Base-by-base conservation (phyloP, 2,329 filamentous ascomycete genomes). In the Verruconis gallopava region DNA sequence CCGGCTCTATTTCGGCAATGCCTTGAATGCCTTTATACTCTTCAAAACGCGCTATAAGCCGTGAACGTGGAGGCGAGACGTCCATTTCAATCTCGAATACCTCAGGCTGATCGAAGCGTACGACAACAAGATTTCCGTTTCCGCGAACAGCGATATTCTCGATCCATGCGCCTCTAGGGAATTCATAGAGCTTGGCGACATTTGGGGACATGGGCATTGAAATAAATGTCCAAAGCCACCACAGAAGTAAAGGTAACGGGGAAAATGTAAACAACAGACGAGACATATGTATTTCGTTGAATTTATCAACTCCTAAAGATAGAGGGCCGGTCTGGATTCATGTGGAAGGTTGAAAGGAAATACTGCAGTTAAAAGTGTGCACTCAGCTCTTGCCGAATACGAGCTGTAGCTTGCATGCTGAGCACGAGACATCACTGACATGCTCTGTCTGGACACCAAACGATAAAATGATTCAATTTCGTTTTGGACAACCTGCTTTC, bases 111-210 rank as follows among this genome's bases (percentile, higher is more conserved):
- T 54, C 53, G 6, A 63, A 43, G 3, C 55, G 45, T 12, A 52
- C 48, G n/a, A 58, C 53, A 21, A 64, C 53, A n/a, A 64, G 46
- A 19, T 58, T 51, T 12, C 58, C 59, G 36, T 61, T 62, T n/a
- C 51, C 39, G 15, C 55, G 58, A 3, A 60, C 44, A 5, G 53
- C 57, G 18, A 65, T 49, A 40, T 65, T 65, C 45, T 65, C 63
- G 28, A 56, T 44, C 53, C 53, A 57, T 11, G 50, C 54, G 21
- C 52, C 52, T 3, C 48, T 40, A 17, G 44, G 44, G 37, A 57
- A 57, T 37, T 55, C 46, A 37, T 55, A 47, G 22, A 57, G 15
- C 13, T 42, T 49, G 11, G 25, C 9, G 30, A 42, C 6, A 15
- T 6, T 36, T 6, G 6, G 6, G 6, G 33, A 9, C 12, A 15